Base-by-base conservation (phyloP, 2,329 filamentous ascomycete genomes). In the Pseudogymnoascus sp. region DNA sequence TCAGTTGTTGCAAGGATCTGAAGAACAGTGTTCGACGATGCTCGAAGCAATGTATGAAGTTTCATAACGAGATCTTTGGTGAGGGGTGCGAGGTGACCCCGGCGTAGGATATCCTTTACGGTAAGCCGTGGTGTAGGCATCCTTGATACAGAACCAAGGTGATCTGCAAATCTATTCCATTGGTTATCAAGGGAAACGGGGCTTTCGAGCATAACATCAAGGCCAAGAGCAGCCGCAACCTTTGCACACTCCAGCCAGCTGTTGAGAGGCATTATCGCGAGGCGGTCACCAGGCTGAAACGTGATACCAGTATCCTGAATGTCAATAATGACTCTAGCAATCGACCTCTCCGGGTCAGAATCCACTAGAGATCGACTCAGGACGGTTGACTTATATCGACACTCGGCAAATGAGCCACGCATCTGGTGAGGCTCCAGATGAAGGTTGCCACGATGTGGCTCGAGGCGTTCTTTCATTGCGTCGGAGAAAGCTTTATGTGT, bases 211-310 rank as follows among this genome's bases (percentile, higher is more conserved):
- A 78, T 76, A 2, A 75, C 71, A 34, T 80, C 80, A 0, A 83
- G 73, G 0, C 81, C 81, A 1, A 84, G 74, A 0, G 80, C 80
- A 0, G 80, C 78, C 2, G 79, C 80, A 8, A 84, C 79, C 67
- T 83, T 83, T 16, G 81, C 81, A 61, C 80, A 82, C 68, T 84
- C 81, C 7, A 79, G 77, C 81, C 80, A 83, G 63, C 75, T 77
- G 64, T 83, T 84, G 14, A 83, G 75, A 0, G 81, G 81, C 81
- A 84, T 83, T 1, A 84, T 74, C 0, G 81, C 81, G 5, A 84
- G 75, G 4, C 81, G 76, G 62, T 84, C 81, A 0, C 82, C 82
- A 0, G 81, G 81, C 60, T 79, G 76, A 63, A 82, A 84, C 0
- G 81, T 83, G 51, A 83, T 80, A 0, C 81, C 81, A 0, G 81